Conservation (phyloP, 2,329 filamentous ascomycete genomes). For the Calonectria ilicicola region DNA sequence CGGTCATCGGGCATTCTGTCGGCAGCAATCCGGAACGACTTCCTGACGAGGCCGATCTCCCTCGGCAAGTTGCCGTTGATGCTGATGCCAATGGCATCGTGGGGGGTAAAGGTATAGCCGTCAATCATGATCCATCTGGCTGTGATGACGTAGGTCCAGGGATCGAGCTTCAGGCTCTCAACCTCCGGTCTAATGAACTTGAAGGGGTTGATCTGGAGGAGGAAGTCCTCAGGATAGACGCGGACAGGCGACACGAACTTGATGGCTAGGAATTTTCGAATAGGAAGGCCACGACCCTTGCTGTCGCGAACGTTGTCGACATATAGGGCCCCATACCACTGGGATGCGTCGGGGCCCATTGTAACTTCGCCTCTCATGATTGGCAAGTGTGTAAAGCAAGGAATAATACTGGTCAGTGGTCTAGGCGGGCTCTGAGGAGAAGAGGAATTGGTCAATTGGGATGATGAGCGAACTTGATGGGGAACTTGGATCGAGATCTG, state of each 20-base stretch:
- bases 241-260: constrained; percentile 8
- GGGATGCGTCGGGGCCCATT: constrained; percentile 12
- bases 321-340: constrained; percentile 13
- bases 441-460: not conserved
- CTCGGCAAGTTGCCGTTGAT: constrained; percentile 16
- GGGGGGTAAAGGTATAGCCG: constrained; percentile 10
- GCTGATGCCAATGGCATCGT: constrained; percentile 18
- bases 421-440: not conserved
- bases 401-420: not conserved
- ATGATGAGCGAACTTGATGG: not conserved
- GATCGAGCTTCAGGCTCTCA: constrained; percentile 10
- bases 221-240: constrained; percentile 12
- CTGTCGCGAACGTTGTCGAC: constrained; percentile 10
- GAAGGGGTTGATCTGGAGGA: constrained; percentile 10
- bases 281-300: constrained; percentile 3
- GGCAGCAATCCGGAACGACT: constrained; percentile 11
- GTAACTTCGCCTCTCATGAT: constrained; percentile 9
- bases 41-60: not conserved
- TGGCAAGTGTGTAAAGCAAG: not conserved
- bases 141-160: constrained; percentile 15
- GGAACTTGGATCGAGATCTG: not conserved
- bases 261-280: constrained; percentile 6
- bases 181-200: constrained; percentile 7
- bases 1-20: constrained; percentile 10
- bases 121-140: constrained; percentile 15